Evolutionary conservation across 2,329 filamentous ascomycete genomes (phyloP).

Genomic region (Aureobasidium lini): DNA sequence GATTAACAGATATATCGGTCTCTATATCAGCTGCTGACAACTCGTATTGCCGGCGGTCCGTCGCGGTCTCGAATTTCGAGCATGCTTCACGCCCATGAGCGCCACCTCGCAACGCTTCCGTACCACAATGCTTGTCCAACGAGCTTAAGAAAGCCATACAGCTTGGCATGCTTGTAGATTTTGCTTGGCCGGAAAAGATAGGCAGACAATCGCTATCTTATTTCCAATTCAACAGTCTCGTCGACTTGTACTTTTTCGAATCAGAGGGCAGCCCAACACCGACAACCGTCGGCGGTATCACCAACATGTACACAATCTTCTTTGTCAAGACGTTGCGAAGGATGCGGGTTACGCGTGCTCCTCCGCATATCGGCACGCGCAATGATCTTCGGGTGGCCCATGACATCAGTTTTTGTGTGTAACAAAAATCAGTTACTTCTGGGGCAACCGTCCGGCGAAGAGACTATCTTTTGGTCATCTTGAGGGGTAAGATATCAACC

Average conservation of each 20-base stretch:
- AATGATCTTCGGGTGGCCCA: slow-evolving; percentile 1
- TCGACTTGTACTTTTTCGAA: neutral
- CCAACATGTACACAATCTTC: slow-evolving; percentile 2
- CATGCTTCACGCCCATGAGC: neutral
- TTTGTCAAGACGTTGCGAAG: slow-evolving; percentile 10
- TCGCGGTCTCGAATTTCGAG: neutral
- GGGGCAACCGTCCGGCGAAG: slow-evolving; percentile 1
- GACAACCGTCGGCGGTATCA: neutral
- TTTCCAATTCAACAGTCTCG: neutral
- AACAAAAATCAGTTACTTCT: slow-evolving; percentile 7
- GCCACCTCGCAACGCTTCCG: neutral
- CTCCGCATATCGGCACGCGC: slow-evolving; percentile 9
- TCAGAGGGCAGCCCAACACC: neutral
- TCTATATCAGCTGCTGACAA: neutral
- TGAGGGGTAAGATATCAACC: slow-evolving; percentile 7
- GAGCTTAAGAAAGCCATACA: neutral
- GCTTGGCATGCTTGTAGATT: slow-evolving; percentile 3
- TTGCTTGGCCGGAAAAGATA: neutral
- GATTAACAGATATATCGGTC: neutral
- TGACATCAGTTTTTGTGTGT: slow-evolving; percentile 2
- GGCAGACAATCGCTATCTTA: neutral
- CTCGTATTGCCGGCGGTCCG: neutral
- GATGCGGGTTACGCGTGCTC: neutral
- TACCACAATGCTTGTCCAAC: neutral
- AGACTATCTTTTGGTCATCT: slow-evolving; percentile 11